Conservation (phyloP, 441 rosid species). For the Adansonia grandidieri region DNA sequence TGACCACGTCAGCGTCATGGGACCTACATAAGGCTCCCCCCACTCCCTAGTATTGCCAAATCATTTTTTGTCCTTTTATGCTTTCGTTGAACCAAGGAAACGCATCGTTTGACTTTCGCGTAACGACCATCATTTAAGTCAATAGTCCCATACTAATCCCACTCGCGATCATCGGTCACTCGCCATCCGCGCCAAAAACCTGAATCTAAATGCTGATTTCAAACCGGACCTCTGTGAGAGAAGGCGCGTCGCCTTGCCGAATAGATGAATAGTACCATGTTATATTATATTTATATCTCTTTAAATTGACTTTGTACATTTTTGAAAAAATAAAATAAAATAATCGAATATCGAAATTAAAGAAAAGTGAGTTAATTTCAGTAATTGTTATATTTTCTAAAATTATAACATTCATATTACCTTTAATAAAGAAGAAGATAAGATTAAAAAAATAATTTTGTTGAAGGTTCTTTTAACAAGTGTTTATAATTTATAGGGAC, state of each 20-base stretch:
- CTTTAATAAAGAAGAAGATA: neutral
- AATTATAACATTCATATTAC: neutral
- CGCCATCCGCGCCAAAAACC: neutral
- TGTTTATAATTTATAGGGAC: no score
- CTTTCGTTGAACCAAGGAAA: neutral
- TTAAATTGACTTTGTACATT: neutral
- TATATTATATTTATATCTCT: no score
- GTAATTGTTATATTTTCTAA: neutral
- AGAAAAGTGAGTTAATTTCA: neutral
- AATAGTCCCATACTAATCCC: neutral
- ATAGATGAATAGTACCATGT: no score
- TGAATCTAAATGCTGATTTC: neutral
- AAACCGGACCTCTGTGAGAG: neutral
- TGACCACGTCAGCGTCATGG: neutral
- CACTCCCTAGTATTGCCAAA: neutral
- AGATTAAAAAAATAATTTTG: no score
- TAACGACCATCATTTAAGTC: slow-evolving; percentile 1
- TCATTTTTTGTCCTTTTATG: neutral
- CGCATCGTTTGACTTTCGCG: slow-evolving; percentile 25
- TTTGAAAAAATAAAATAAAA: neutral
- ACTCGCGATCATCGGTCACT: slow-evolving; percentile 20
- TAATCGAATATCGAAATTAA: neutral
- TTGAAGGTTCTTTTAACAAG: no score
- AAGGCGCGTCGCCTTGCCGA: neutral
- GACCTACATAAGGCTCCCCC: neutral